Conservation (phyloP, 2,329 filamentous ascomycete genomes). For the Aspergillus hortae region DNA sequence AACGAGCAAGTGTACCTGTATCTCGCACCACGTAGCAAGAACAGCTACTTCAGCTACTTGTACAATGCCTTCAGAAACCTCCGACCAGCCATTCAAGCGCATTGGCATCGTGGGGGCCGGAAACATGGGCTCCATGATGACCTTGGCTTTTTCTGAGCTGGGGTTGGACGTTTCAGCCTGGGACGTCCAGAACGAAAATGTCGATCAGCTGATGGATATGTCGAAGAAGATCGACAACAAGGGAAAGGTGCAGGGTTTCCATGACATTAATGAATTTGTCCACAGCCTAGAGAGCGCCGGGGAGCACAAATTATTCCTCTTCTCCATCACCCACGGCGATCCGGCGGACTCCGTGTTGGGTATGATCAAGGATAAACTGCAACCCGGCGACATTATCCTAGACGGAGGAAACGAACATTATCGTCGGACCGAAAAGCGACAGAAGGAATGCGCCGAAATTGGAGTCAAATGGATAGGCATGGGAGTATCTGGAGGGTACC, state of each 20-base stretch:
- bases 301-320: constrained; percentile 36
- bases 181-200: constrained; percentile 32
- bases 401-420: constrained; percentile 69
- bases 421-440: constrained; percentile 60
- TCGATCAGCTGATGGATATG: constrained; percentile 28
- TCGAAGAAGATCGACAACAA: constrained; percentile 23
- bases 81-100: constrained; percentile 28
- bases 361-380: constrained; percentile 50
- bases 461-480: constrained; percentile 65
- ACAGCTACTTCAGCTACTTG: too few relatives aligned
- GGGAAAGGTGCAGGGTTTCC: constrained; percentile 32
- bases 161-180: constrained; percentile 39
- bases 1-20: too few relatives aligned
- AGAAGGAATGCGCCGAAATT: constrained; percentile 53
- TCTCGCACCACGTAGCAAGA: too few relatives aligned
- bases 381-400: constrained; percentile 62
- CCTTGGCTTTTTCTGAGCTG: constrained; percentile 38
- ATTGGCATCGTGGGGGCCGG: constrained; percentile 41
- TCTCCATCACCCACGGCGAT: constrained; percentile 39
- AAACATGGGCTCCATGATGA: constrained; percentile 44
- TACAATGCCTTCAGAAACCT: constrained; percentile 15
- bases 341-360: constrained; percentile 35
- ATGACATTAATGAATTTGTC: constrained; percentile 34
- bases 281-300: constrained; percentile 30
- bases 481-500: constrained; percentile 67